phyloP scores from a whole-genome alignment of 306 rosid species.

The Trichosanthes truncata region DNA sequence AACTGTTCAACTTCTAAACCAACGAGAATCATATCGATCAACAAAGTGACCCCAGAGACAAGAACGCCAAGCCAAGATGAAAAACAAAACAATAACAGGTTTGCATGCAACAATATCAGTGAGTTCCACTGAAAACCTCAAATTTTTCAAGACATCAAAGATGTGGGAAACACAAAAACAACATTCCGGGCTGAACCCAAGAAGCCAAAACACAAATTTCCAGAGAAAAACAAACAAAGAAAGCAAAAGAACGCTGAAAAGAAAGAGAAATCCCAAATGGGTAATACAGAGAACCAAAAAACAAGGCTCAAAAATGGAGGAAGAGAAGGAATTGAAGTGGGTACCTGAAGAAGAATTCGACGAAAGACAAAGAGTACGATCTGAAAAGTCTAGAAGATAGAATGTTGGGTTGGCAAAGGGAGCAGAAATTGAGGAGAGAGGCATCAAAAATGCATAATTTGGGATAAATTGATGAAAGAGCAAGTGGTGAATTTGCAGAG shows the following conservation, averaged over 20 bases:
- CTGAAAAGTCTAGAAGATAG: not conserved
- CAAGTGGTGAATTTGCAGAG: not conserved
- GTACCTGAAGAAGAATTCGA: conserved; percentile 4
- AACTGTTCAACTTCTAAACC: not conserved
- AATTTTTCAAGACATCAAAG: not conserved
- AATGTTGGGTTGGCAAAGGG: not conserved
- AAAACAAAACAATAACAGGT: conserved; percentile 6
- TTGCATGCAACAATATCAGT: conserved; percentile 45
- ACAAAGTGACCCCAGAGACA: not conserved
- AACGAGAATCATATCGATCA: not conserved
- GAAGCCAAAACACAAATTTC: not conserved
- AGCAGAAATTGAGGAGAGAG: not conserved
- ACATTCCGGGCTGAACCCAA: not conserved
- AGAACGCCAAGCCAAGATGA: not conserved
- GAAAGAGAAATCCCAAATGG: not conserved
- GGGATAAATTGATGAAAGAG: not conserved
- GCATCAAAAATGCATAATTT: not conserved
- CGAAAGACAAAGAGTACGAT: not conserved
- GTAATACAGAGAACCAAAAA: not conserved
- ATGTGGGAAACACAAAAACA: not conserved
- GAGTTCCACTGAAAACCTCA: conserved; percentile 6
- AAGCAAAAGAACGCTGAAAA: not conserved
- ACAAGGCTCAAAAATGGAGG: not conserved
- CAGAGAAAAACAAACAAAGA: not conserved
- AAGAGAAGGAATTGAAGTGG: conserved; percentile 1